Conservation (phyloP, 331 rosid genomes). For the Pyracantha coccinea region DNA sequence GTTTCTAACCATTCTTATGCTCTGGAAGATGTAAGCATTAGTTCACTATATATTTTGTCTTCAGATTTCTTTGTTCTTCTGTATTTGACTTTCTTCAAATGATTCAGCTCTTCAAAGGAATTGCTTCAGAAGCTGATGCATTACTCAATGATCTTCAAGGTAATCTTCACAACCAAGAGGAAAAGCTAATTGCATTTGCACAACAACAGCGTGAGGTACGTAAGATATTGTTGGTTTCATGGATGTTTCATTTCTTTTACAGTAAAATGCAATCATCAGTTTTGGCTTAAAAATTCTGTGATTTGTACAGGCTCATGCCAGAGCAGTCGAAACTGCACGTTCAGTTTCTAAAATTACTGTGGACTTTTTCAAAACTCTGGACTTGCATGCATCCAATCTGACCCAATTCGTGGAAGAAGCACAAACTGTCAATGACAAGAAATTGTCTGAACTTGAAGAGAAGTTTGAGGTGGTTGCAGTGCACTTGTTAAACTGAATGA, state of each 20-base stretch:
- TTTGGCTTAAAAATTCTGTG: not conserved
- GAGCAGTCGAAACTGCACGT: slow-evolving; percentile 87
- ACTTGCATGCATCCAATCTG: slow-evolving; percentile 73
- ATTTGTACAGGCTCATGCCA: slow-evolving; percentile 75
- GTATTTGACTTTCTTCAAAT: slow-evolving; percentile 28
- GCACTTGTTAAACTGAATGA: not conserved
- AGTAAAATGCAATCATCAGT: not conserved
- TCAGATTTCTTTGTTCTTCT: not conserved
- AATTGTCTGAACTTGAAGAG: slow-evolving; percentile 77
- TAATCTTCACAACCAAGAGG: slow-evolving; percentile 87
- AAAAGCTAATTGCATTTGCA: slow-evolving; percentile 75
- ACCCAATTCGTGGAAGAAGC: slow-evolving; percentile 81
- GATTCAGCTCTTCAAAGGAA: slow-evolving; percentile 87
- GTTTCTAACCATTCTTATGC: slow-evolving; percentile 88
- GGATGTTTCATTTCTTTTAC: not conserved
- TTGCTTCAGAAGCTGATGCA: slow-evolving; percentile 89
- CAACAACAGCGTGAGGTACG: slow-evolving; percentile 87
- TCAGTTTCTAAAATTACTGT: slow-evolving; percentile 77
- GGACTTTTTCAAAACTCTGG: slow-evolving; percentile 76
- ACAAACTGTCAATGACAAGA: slow-evolving; percentile 65
- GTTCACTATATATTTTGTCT: not conserved
- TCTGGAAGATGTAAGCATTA: slow-evolving; percentile 70
- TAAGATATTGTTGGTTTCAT: not conserved
- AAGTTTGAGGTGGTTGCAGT: slow-evolving; percentile 77
- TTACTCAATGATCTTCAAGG: slow-evolving; percentile 78